These are phyloP conservation scores for Penicillium sp. DNA, from an alignment of 2,329 filamentous ascomycete species.

Conservation along the genomic window DNA sequence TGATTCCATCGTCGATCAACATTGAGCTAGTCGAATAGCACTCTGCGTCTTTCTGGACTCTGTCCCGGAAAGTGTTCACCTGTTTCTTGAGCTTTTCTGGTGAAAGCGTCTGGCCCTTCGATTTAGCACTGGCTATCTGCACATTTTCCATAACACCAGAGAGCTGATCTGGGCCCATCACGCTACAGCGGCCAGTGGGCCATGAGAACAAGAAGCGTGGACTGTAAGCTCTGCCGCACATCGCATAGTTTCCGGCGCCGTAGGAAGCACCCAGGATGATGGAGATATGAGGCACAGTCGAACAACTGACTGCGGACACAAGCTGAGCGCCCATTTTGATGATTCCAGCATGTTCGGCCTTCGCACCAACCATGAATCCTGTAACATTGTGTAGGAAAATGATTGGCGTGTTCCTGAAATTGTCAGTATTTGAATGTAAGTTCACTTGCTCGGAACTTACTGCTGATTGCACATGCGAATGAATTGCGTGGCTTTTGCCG, in stretches of 20 bases:
- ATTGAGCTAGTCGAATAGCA: constrained; percentile 36
- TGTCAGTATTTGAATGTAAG: background rate
- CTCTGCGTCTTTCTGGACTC: constrained; percentile 35
- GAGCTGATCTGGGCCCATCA: constrained; percentile 47
- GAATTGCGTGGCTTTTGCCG: constrained; percentile 46
- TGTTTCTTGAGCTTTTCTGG: constrained; percentile 27
- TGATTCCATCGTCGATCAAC: constrained; percentile 41
- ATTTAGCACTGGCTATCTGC: constrained; percentile 28
- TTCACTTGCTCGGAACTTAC: constrained; percentile 23
- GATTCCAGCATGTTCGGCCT: constrained; percentile 48
- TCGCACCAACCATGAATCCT: constrained; percentile 52
- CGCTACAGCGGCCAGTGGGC: constrained; percentile 43
- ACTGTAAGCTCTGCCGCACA: constrained; percentile 47
- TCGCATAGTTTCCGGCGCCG: constrained; percentile 51
- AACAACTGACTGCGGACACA: constrained; percentile 48
- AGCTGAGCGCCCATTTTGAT: constrained; percentile 44
- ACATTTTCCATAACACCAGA: constrained; percentile 43
- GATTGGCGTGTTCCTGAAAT: constrained; percentile 39
- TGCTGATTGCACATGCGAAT: constrained; percentile 49
- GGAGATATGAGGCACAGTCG: constrained; percentile 48
- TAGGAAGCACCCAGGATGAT: constrained; percentile 50
- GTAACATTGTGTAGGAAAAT: constrained; percentile 53
- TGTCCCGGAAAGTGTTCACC: constrained; percentile 27
- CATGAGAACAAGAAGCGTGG: constrained; percentile 49
- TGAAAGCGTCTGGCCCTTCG: constrained; percentile 24